Percentiles rank a stretch among this genome's conserved stretches.
Evolutionary conservation across 139 green algal species (phyloP).

Genomic region (Asterochloris erici): DNA sequence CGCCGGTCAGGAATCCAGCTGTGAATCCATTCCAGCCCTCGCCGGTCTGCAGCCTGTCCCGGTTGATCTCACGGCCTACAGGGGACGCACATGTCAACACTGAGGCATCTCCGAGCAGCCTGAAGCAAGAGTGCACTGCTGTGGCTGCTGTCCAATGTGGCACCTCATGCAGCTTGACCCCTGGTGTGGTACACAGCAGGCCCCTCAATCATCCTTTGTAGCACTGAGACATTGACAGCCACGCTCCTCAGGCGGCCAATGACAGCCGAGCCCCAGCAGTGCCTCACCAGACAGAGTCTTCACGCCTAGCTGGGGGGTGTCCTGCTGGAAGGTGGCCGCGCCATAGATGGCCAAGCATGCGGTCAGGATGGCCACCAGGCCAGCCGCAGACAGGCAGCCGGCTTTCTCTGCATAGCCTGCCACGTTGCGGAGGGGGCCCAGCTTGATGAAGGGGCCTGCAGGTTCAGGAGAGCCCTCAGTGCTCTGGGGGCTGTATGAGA

Average conservation of each 20-base stretch:
- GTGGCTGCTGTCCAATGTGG: too few relatives aligned
- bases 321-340: constrained; percentile 80
- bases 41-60: constrained; percentile 62
- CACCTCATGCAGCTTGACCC: too few relatives aligned
- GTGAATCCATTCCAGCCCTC: constrained; percentile 87
- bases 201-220: too few relatives aligned
- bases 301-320: constrained; percentile 56
- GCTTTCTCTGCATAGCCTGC: constrained; percentile 71
- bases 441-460: constrained; percentile 96
- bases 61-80: constrained; percentile 61
- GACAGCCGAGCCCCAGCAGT: neutral
- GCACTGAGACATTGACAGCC: too few relatives aligned
- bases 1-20: constrained; percentile 86
- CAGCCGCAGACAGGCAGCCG: constrained; percentile 82
- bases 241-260: too few relatives aligned
- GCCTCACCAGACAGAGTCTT: constrained; percentile 85
- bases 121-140: too few relatives aligned
- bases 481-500: too few relatives aligned
- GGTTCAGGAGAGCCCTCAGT: neutral
- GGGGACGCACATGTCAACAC: too few relatives aligned
- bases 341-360: constrained; percentile 91
- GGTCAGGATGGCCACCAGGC: constrained; percentile 91
- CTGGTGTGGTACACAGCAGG: too few relatives aligned
- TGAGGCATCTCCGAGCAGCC: too few relatives aligned
- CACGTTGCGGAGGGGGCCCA: constrained; percentile 84